Percentiles rank a stretch among this genome's conserved stretches.
Conservation (phyloP, 805 yeast species). For the Candida dajiaensis region DNA sequence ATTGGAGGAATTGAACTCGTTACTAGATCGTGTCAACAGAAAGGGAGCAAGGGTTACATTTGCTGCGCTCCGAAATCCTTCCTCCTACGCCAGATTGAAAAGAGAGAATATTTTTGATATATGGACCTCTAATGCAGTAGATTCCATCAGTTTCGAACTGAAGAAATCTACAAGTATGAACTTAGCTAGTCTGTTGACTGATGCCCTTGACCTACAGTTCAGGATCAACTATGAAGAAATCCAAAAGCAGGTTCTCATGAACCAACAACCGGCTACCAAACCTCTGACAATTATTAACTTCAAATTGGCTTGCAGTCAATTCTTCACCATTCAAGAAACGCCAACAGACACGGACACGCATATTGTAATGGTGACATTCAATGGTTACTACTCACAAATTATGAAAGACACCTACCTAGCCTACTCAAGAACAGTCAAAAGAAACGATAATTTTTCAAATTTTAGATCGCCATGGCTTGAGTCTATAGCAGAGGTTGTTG, state of each 20-base stretch:
- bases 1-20: background rate
- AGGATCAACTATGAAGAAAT: background rate
- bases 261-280: no score
- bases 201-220: background rate
- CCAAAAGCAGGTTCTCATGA: background rate
- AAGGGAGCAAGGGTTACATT: background rate
- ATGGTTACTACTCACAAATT: no score
- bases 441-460: no score
- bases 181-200: background rate
- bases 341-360: no score
- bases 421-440: no score
- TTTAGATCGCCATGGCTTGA: no score
- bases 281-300: no score
- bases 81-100: background rate
- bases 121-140: background rate
- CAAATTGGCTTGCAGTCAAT: no score
- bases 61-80: background rate
- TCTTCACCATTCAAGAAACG: no score
- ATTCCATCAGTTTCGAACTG: background rate
- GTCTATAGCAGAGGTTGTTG: no score
- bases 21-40: background rate
- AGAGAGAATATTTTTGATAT: background rate
- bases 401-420: no score
- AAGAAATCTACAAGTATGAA: background rate
- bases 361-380: no score